Conservation (phyloP, 345 rosid species). For the Corchorus capsularis region DNA sequence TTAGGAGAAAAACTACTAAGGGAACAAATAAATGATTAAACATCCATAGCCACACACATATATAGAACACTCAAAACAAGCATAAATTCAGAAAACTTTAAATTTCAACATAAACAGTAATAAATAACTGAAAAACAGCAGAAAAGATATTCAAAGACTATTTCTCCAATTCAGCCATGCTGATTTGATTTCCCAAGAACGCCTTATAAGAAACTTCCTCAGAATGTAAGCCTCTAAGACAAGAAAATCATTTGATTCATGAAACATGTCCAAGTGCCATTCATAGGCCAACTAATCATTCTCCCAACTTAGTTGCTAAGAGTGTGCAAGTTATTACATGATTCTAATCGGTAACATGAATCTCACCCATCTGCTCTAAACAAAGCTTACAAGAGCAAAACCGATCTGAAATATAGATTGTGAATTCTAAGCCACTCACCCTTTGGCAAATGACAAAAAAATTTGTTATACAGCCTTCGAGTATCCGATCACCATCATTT, state of each 20-base stretch:
- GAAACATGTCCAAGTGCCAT: not conserved
- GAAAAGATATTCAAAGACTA: not conserved
- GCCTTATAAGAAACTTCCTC: not conserved
- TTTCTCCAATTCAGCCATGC: not conserved
- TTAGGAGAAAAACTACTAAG: not conserved
- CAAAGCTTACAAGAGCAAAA: not conserved
- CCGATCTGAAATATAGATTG: constrained; percentile 1
- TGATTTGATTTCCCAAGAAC: not conserved
- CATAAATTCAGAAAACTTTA: not conserved
- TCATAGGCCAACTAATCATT: not conserved
- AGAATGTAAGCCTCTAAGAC: not conserved
- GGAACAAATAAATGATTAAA: not conserved
- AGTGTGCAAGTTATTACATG: not conserved
- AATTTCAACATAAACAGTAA: not conserved
- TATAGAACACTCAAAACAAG: not conserved
- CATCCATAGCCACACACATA: not conserved
- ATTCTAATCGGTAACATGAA: not conserved
- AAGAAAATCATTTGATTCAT: not conserved
- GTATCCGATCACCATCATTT: constrained; percentile 79
- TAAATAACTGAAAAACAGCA: not conserved
- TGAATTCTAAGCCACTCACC: constrained; percentile 41
- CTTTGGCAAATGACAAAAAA: constrained; percentile 63
- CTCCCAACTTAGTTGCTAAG: not conserved
- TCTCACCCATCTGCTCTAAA: not conserved
- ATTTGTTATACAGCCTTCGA: constrained; percentile 78